phyloP scores from a whole-genome alignment of 1,284 basidiomycete genomes.

The Ganoderma leucocontextum region DNA sequence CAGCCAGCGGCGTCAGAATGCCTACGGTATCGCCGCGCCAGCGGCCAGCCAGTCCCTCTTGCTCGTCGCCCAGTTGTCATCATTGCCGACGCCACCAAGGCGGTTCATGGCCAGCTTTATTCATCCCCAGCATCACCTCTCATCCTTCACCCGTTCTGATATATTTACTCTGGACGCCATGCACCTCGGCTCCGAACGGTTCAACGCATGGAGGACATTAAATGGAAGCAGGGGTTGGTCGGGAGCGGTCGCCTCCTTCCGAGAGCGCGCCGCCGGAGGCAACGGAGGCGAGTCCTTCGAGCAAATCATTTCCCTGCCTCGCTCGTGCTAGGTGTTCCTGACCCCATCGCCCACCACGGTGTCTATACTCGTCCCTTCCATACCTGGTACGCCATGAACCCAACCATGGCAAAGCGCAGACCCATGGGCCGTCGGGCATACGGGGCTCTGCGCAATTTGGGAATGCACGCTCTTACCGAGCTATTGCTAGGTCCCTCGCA shows the following conservation, averaged over 20 bases:
- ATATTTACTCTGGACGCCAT: conserved; percentile 11
- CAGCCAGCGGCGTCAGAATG: conserved; percentile 14
- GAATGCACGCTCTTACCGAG: conserved; percentile 5
- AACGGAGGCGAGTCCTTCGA: background rate
- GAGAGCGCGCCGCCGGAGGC: conserved; percentile 11
- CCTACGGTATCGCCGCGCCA: conserved; percentile 11
- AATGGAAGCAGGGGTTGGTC: background rate
- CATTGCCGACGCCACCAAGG: conserved; percentile 7
- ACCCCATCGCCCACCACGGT: conserved; percentile 12
- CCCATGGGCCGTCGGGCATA: conserved; percentile 22
- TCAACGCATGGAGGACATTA: background rate
- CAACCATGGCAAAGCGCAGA: conserved; percentile 16
- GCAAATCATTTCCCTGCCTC: conserved; percentile 1
- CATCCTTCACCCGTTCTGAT: background rate
- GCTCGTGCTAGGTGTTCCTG: conserved; percentile 26
- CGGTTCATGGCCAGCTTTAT: background rate
- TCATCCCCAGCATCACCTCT: background rate
- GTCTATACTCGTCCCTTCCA: conserved; percentile 20
- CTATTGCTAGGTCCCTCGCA: conserved; percentile 23
- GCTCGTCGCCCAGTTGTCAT: conserved; percentile 3
- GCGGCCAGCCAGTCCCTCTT: background rate
- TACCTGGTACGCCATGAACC: conserved; percentile 17
- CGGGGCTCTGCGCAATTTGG: conserved; percentile 17
- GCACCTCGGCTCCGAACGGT: background rate
- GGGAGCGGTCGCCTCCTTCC: background rate